Evolutionary conservation across 208 protist genomes (phyloP).

Genomic region (Entamoeba histolytica): DNA sequence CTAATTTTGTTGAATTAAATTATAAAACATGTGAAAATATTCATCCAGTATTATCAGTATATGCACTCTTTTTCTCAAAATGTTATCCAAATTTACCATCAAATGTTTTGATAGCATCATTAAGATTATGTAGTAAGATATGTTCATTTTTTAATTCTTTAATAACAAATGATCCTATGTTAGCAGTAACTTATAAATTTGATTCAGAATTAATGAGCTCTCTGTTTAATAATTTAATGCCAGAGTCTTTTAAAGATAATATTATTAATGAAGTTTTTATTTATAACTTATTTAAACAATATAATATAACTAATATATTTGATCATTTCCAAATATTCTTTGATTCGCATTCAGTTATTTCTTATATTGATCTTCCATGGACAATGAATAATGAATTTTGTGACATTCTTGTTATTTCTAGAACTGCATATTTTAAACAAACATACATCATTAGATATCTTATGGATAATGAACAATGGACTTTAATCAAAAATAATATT

Average conservation of each 20-base stretch:
- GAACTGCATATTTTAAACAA: background rate
- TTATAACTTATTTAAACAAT: background rate
- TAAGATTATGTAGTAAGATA: background rate
- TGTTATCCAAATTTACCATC: background rate
- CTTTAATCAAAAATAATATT: background rate
- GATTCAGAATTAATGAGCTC: background rate
- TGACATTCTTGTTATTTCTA: background rate
- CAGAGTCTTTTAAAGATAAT: background rate
- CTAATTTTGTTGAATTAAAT: background rate
- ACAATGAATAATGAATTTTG: background rate
- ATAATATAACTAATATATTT: background rate
- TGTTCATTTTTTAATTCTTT: background rate
- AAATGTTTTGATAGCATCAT: background rate
- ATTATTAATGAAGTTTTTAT: background rate
- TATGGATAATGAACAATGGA: background rate
- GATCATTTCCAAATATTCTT: background rate
- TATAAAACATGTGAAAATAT: background rate
- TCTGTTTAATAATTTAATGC: background rate
- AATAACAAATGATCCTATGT: background rate
- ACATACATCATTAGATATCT: background rate
- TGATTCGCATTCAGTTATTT: background rate
- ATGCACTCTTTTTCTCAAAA: background rate
- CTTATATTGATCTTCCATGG: background rate
- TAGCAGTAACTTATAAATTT: background rate
- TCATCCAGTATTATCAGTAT: background rate